Percentiles rank a stretch among this genome's conserved stretches.
Evolutionary conservation across 2,329 filamentous ascomycete genomes (phyloP).

Genomic region (Fusarium sp.): DNA sequence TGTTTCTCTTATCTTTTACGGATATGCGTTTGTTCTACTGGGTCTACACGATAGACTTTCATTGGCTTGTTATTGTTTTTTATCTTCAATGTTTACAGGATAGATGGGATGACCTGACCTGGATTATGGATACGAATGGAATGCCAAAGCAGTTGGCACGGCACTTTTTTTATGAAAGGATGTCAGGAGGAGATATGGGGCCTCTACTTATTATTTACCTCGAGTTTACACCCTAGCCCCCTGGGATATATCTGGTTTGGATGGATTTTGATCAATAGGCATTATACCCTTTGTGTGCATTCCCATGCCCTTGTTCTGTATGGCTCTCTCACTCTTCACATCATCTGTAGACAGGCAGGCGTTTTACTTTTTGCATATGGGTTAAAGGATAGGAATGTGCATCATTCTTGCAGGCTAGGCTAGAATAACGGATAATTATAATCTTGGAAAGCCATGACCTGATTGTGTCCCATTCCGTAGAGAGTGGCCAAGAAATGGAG

Average conservation of each 20-base stretch:
- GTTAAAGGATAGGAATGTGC: slow-evolving; percentile 21
- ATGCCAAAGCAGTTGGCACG: slow-evolving; percentile 19
- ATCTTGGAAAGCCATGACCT: slow-evolving; percentile 20
- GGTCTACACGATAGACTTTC: slow-evolving; percentile 36
- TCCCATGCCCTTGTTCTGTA: slow-evolving; percentile 29
- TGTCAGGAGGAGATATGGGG: slow-evolving; percentile 14
- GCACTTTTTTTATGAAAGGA: slow-evolving; percentile 21
- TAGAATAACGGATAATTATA: slow-evolving; percentile 35
- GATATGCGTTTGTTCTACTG: slow-evolving; percentile 12
- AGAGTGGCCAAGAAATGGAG: neutral
- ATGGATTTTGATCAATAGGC: slow-evolving; percentile 45
- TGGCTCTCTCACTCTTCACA: slow-evolving; percentile 8
- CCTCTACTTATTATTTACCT: slow-evolving; percentile 17
- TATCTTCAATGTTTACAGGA: slow-evolving; percentile 30
- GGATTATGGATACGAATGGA: slow-evolving; percentile 37
- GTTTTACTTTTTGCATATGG: neutral
- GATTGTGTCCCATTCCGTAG: slow-evolving; percentile 23
- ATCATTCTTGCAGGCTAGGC: slow-evolving; percentile 17
- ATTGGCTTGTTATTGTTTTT: slow-evolving; percentile 12
- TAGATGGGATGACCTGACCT: slow-evolving; percentile 28
- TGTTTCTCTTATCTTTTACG: slow-evolving; percentile 5
- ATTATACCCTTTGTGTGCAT: slow-evolving; percentile 49
- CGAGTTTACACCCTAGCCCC: slow-evolving; percentile 22
- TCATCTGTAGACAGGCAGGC: slow-evolving; percentile 21
- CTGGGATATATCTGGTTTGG: slow-evolving; percentile 25